phyloP scores from a whole-genome alignment of 768 basidiomycete species.

The Amanita rimosa region DNA sequence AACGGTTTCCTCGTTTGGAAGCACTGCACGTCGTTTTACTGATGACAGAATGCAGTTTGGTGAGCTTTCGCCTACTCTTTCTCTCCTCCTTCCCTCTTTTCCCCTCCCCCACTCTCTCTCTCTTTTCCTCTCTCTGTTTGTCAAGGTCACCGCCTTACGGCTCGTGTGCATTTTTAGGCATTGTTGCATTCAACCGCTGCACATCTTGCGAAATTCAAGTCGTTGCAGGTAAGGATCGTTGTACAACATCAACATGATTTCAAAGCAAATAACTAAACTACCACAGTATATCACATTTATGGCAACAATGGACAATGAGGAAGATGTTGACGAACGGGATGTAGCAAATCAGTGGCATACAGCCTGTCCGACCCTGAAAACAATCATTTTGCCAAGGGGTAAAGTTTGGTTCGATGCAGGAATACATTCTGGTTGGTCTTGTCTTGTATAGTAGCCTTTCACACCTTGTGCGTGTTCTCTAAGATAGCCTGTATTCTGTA shows the following conservation, averaged over 20 bases:
- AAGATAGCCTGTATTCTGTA: neutral
- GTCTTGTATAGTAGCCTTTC: neutral
- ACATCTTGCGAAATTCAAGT: slow-evolving; percentile 30
- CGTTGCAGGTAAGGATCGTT: slow-evolving; percentile 15
- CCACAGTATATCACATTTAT: slow-evolving; percentile 49
- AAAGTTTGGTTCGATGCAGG: slow-evolving; percentile 44
- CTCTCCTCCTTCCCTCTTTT: no score
- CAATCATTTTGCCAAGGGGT: slow-evolving; percentile 55
- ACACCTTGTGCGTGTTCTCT: neutral
- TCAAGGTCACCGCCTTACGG: neutral
- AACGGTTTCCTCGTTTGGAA: slow-evolving; percentile 38
- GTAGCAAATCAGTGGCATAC: slow-evolving; percentile 46
- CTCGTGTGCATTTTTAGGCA: slow-evolving; percentile 19
- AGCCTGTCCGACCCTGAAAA: slow-evolving; percentile 48
- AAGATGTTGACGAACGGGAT: slow-evolving; percentile 29
- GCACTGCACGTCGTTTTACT: slow-evolving; percentile 52
- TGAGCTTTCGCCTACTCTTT: slow-evolving; percentile 16
- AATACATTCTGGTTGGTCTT: slow-evolving; percentile 3
- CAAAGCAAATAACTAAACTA: neutral
- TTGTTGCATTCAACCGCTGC: slow-evolving; percentile 28
- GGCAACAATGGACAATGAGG: slow-evolving; percentile 26
- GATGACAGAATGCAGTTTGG: slow-evolving; percentile 34
- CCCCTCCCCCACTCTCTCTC: no score
- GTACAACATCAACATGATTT: neutral
- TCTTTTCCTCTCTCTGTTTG: neutral